Conservation (phyloP, 176 grass and related monocot species). For the Paspalum vaginatum region DNA sequence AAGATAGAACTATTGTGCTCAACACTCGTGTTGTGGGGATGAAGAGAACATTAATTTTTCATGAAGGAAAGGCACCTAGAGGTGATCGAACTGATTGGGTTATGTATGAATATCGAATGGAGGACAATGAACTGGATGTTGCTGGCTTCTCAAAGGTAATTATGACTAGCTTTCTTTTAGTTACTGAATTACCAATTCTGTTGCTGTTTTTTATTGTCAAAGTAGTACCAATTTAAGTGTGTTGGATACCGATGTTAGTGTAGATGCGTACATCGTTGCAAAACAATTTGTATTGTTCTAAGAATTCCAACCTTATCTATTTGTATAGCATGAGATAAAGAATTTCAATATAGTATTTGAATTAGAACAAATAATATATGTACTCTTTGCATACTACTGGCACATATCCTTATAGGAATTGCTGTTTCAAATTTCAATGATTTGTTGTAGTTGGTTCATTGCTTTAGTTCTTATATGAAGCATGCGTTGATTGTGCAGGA, state of each 20-base stretch:
- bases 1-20: conserved; percentile 67
- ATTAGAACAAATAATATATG: neutral
- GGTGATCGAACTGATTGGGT: conserved; percentile 85
- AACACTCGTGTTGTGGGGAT: conserved; percentile 63
- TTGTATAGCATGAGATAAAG: neutral
- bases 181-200: neutral
- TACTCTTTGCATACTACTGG: neutral
- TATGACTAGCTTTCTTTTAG: neutral
- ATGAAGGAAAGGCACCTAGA: conserved; percentile 69
- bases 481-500: conserved; percentile 46
- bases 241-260: neutral
- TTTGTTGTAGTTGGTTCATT: neutral
- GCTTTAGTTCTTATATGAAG: neutral
- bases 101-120: conserved; percentile 90
- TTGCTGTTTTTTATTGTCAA: neutral
- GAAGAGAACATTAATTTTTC: conserved; percentile 86
- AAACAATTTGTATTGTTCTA: neutral
- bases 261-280: neutral
- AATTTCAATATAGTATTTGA: neutral
- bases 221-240: neutral
- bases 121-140: conserved; percentile 44
- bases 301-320: neutral
- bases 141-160: conserved; percentile 71
- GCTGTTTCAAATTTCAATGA: neutral
- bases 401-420: neutral